These are phyloP conservation scores for Aspergillus homomorphus DNA, from an alignment of 495 filamentous ascomycete species.

Conservation along the genomic window DNA sequence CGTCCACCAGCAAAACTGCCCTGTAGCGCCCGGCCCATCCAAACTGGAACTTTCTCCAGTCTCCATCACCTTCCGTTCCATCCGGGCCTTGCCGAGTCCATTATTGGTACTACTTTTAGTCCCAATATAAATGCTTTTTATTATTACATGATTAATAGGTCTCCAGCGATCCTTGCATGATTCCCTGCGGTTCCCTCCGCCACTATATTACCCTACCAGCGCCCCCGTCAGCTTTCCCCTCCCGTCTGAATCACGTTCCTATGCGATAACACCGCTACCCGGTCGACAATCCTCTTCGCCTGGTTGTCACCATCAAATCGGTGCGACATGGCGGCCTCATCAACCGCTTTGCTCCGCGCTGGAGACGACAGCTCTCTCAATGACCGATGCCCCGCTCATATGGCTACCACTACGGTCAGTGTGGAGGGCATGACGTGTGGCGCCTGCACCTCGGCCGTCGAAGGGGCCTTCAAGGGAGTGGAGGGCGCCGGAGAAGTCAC, in stretches of 20 bases:
- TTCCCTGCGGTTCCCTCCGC: not conserved
- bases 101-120: not conserved
- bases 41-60: no score
- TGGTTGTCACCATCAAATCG: conserved; percentile 14
- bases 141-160: not conserved
- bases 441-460: conserved; percentile 83
- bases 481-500: conserved; percentile 80
- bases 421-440: conserved; percentile 95
- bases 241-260: conserved; percentile 8
- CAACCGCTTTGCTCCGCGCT: conserved; percentile 20
- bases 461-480: conserved; percentile 76
- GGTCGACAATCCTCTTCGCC: conserved; percentile 14
- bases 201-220: not conserved
- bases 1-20: no score
- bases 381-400: conserved; percentile 40
- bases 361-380: conserved; percentile 15
- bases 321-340: conserved; percentile 12
- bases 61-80: not conserved
- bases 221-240: not conserved
- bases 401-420: conserved; percentile 88
- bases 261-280: conserved; percentile 28
- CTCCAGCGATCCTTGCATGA: not conserved
- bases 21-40: no score
- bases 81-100: not conserved
- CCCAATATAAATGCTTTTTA: not conserved